Percentiles rank a stretch among this genome's conserved stretches.
phyloP scores from a whole-genome alignment of 768 basidiomycete species.

The Mycena haematopus region DNA sequence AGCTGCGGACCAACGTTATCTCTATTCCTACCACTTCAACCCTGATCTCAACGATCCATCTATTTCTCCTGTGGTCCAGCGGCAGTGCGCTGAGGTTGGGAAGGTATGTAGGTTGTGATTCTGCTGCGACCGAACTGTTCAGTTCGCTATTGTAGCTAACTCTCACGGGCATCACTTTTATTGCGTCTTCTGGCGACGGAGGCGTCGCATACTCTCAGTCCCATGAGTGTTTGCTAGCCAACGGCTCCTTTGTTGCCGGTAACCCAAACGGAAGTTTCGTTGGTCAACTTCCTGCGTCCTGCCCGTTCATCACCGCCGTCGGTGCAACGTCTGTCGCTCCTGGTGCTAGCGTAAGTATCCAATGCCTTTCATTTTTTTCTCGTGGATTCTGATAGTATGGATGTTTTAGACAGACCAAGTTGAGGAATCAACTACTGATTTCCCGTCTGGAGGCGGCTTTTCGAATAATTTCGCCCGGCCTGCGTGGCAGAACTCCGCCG shows the following conservation, averaged over 20 bases:
- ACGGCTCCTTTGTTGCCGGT: slow-evolving; percentile 8
- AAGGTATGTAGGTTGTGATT: slow-evolving; percentile 8
- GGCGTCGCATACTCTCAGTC: slow-evolving; percentile 21
- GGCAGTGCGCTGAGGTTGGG: slow-evolving; percentile 20
- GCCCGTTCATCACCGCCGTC: slow-evolving; percentile 17
- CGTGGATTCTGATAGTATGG: not conserved
- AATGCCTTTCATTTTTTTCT: not conserved
- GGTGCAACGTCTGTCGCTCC: slow-evolving; percentile 17
- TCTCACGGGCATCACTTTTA: slow-evolving; percentile 18
- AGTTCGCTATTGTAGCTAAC: slow-evolving; percentile 1
- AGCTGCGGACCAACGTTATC: slow-evolving; percentile 19
- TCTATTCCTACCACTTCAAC: slow-evolving; percentile 25
- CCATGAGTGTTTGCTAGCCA: slow-evolving; percentile 10
- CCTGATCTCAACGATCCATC: slow-evolving; percentile 22
- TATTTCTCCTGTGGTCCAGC: slow-evolving; percentile 20
- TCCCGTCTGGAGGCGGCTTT: not conserved
- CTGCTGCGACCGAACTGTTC: not conserved
- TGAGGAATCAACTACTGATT: not conserved
- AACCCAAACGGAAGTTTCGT: slow-evolving; percentile 21
- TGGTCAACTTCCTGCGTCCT: slow-evolving; percentile 21
- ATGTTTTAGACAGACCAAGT: slow-evolving; percentile 17
- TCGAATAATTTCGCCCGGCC: not conserved
- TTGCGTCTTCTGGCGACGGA: slow-evolving; percentile 22
- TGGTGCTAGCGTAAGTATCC: slow-evolving; percentile 14
- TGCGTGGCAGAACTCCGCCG: not conserved